These are phyloP conservation scores for Metarhizium humberi DNA, from an alignment of 2,329 filamentous ascomycete species.

Conservation along the genomic window DNA sequence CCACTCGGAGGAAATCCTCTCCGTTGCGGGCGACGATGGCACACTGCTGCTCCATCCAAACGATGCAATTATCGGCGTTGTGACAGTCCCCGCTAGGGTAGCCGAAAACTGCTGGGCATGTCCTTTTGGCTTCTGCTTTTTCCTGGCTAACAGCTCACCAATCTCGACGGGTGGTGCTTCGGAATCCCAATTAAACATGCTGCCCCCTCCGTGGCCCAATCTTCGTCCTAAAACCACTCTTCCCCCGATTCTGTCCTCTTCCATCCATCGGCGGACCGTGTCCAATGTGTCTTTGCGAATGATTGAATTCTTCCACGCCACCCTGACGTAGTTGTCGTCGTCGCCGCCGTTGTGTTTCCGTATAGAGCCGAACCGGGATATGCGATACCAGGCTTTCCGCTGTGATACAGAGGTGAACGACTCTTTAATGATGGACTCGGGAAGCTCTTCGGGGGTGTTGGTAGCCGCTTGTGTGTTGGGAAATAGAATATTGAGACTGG, in stretches of 20 bases:
- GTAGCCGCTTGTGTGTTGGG: slow-evolving; percentile 14
- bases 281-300: slow-evolving; percentile 44
- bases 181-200: slow-evolving; percentile 54
- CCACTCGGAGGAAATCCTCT: neutral
- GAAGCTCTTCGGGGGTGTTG: slow-evolving; percentile 24
- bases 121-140: slow-evolving; percentile 8
- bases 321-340: slow-evolving; percentile 49
- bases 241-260: slow-evolving; percentile 50
- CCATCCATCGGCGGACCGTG: slow-evolving; percentile 57
- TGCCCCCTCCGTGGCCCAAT: slow-evolving; percentile 30
- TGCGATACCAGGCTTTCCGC: slow-evolving; percentile 56
- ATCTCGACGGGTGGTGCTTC: slow-evolving; percentile 41
- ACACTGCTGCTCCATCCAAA: slow-evolving; percentile 17
- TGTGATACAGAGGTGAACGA: slow-evolving; percentile 45
- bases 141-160: slow-evolving; percentile 22
- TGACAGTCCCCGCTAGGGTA: slow-evolving; percentile 11
- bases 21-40: slow-evolving; percentile 7
- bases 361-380: slow-evolving; percentile 51
- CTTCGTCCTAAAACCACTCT: slow-evolving; percentile 30
- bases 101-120: slow-evolving; percentile 13
- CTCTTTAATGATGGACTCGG: slow-evolving; percentile 40
- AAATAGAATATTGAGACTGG: slow-evolving; percentile 24
- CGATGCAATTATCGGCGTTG: slow-evolving; percentile 17
- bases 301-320: slow-evolving; percentile 48
- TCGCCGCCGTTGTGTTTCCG: slow-evolving; percentile 47